Conservation (phyloP, 163 green algal species). For the Scenedesmus sp. region DNA sequence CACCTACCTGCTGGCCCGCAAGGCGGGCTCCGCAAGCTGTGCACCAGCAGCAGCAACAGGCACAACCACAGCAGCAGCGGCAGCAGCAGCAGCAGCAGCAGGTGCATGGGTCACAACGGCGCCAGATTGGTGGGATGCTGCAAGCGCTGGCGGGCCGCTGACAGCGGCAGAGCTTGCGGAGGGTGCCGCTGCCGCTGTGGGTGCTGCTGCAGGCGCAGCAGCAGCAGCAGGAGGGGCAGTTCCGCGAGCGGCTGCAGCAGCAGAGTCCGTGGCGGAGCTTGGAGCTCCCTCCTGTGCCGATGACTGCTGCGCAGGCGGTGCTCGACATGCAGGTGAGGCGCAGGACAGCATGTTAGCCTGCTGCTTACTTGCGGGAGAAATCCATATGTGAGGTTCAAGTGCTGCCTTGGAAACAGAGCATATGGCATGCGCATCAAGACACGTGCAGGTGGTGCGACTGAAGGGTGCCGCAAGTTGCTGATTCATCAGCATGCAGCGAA, state of each 20-base stretch:
- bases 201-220: slow-evolving; percentile 5
- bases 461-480: no score
- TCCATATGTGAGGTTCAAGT: not conserved
- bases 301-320: not conserved
- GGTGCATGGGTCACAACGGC: no score
- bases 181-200: slow-evolving; percentile 39
- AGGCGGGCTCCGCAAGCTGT: not conserved
- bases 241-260: not conserved
- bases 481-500: no score
- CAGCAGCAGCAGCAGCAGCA: slow-evolving; percentile 16
- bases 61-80: not conserved
- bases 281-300: slow-evolving; percentile 2
- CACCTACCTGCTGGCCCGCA: slow-evolving; percentile 25
- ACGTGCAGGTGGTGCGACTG: no score
- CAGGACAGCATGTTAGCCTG: not conserved
- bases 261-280: not conserved
- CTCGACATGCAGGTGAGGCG: slow-evolving; percentile 27
- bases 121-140: not conserved
- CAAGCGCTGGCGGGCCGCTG: not conserved
- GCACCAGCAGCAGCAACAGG: slow-evolving; percentile 9
- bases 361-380: no score
- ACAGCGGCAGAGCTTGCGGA: slow-evolving; percentile 12
- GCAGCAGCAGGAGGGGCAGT: slow-evolving; percentile 36
- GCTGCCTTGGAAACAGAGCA: no score
- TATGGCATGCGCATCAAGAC: no score